phyloP scores from a whole-genome alignment of 2,329 filamentous ascomycete genomes.

The Penicillium aurantiogriseum region DNA sequence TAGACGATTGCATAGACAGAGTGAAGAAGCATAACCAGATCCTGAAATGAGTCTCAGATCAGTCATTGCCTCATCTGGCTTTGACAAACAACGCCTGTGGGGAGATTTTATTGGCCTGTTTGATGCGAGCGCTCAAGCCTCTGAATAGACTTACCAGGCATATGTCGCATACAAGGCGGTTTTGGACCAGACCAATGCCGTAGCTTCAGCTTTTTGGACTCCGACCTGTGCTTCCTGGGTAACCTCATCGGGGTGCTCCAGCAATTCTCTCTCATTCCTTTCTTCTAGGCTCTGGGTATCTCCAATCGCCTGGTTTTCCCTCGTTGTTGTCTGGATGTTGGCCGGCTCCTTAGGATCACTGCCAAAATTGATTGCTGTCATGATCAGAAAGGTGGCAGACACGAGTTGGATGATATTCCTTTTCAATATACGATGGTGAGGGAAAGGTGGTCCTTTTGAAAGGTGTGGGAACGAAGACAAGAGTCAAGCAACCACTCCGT shows the following conservation, averaged over 20 bases:
- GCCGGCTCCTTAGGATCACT: neutral
- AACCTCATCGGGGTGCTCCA: neutral
- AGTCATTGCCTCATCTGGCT: neutral
- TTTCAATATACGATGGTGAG: neutral
- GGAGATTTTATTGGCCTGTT: neutral
- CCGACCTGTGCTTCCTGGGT: neutral
- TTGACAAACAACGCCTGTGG: neutral
- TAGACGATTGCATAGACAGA: neutral
- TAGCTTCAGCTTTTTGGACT: neutral
- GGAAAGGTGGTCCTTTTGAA: neutral
- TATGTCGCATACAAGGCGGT: neutral
- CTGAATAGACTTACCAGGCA: neutral
- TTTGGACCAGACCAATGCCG: neutral
- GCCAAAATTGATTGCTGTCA: neutral
- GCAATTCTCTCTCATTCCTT: neutral
- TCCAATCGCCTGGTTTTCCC: neutral
- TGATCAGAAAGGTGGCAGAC: neutral
- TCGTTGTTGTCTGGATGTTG: neutral
- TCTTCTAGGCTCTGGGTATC: neutral
- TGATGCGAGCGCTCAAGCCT: neutral
- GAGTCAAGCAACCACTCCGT: neutral
- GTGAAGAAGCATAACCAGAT: neutral
- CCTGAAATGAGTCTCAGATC: neutral
- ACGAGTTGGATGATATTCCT: neutral
- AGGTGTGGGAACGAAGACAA: neutral